Base-by-base conservation (phyloP, 768 basidiomycete species). In the Strobilomyces echinocephalus region DNA sequence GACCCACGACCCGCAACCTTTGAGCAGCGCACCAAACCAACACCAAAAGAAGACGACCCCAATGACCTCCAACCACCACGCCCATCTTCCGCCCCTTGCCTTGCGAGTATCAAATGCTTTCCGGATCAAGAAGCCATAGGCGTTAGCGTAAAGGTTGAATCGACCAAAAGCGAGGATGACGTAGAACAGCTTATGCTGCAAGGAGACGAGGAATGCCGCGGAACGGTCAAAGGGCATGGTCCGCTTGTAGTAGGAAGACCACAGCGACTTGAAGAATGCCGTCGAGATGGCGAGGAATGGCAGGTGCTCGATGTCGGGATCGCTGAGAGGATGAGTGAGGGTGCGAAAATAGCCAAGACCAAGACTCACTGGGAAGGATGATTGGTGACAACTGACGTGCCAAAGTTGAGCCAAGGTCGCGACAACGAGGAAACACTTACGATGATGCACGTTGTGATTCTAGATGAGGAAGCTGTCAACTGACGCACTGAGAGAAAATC, bases 381-480 rank as follows among this genome's bases (percentile, higher is more conserved):
- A 65, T 98, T 97, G n/a, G 95, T 88, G 49, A 97, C 91, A 48
- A 97, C 94, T 97, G 60, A 4, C 42, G 35, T 31, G 49, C 10
- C 47, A 52, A 52, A 52, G 43, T 55, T 55, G 20, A 50, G 38
- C 18, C 50, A 30, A 36, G 30, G 18, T 31, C 53, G 44, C 33
- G n/a, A 51, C 6, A 35, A 15, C 49, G 41, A 41, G 39, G 28
- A 21, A 48, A 18, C 34, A 80, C 94, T 76, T 66, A 93, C 93
- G 76, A 72, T 97, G 95, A 74, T 97, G 95, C 44, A 95, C 84
- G 63, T 98, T 97, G 67, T 99, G 97, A 66, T 89, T 91, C 88
- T 91, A 58, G 33, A 46, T 11, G 21, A 45, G 24, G 12, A 34
- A 45, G 58, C 28, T 60, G 42, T 59, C 33, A 49, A 26, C n/a